These are phyloP conservation scores for Fistulinella cinereoalba DNA, from an alignment of 1,284 basidiomycete species.

Conservation along the genomic window DNA sequence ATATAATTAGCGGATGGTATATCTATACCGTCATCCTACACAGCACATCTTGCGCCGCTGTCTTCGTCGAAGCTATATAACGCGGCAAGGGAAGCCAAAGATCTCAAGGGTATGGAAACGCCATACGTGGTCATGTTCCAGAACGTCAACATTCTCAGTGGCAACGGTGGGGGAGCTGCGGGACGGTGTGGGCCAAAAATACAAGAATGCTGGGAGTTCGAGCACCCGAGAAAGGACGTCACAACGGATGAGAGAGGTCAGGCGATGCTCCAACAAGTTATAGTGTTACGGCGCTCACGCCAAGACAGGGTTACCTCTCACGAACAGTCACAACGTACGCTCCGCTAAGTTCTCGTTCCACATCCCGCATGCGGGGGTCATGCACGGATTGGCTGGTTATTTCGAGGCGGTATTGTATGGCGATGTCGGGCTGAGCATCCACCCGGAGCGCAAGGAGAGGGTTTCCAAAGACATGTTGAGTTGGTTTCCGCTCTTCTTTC, in stretches of 20 bases:
- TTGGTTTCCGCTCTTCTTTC: constrained; percentile 99
- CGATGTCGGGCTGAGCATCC: constrained; percentile 88
- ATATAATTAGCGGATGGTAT: constrained; percentile 75
- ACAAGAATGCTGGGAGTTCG: constrained; percentile 98
- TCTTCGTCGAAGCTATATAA: constrained; percentile 91
- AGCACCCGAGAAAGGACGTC: constrained; percentile 83
- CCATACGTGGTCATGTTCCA: constrained; percentile 99
- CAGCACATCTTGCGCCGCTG: constrained; percentile 90
- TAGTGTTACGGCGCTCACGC: constrained; percentile 7
- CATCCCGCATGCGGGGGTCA: constrained; percentile 91
- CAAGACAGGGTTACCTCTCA: constrained; percentile 68
- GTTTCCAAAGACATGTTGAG: constrained; percentile 95
- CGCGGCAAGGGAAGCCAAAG: constrained; percentile 66
- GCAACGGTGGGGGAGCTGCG: constrained; percentile 56
- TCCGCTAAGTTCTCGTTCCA: constrained; percentile 83
- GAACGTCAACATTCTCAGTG: constrained; percentile 85
- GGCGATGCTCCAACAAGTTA: constrained; percentile 9
- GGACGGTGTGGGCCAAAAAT: constrained; percentile 77
- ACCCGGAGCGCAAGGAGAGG: constrained; percentile 81
- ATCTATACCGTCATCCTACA: constrained; percentile 95
- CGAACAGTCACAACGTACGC: constrained; percentile 86
- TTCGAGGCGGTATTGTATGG: constrained; percentile 95
- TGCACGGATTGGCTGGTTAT: constrained; percentile 97
- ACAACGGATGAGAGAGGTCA: constrained; percentile 71
- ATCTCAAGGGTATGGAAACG: constrained; percentile 75